phyloP scores from a whole-genome alignment of 2,329 filamentous ascomycete genomes.

The Boeremia exigua region DNA sequence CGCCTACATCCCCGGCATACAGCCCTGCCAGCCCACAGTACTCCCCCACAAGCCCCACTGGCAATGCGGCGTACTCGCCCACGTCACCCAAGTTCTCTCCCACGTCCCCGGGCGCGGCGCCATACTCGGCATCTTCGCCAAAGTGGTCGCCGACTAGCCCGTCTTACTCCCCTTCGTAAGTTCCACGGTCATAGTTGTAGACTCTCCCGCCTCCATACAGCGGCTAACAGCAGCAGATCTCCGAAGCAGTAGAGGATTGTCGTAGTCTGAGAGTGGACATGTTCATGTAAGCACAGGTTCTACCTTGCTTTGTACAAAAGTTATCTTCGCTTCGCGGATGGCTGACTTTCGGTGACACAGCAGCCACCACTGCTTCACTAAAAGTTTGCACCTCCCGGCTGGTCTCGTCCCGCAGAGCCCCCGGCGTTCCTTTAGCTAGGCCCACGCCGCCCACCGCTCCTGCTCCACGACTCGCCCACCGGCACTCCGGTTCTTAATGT shows the following conservation, averaged over 20 bases:
- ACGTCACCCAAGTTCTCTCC: conserved; percentile 52
- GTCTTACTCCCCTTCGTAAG: conserved; percentile 56
- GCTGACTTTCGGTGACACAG: conserved; percentile 40
- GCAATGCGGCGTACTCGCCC: conserved; percentile 57
- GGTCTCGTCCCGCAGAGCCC: conserved; percentile 21
- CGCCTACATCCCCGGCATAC: conserved; percentile 73
- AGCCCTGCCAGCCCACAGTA: conserved; percentile 70
- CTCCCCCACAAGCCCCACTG: conserved; percentile 62
- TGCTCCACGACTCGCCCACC: background rate
- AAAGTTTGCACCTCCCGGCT: conserved; percentile 26
- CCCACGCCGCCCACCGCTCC: conserved; percentile 34
- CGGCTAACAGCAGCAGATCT: conserved; percentile 40
- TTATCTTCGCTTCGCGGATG: conserved; percentile 35
- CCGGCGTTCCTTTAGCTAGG: conserved; percentile 48
- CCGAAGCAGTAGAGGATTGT: conserved; percentile 40
- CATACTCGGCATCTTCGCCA: conserved; percentile 34
- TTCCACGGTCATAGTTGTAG: conserved; percentile 38
- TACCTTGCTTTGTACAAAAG: conserved; percentile 45
- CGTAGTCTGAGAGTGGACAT: conserved; percentile 1
- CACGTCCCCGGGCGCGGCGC: conserved; percentile 38
- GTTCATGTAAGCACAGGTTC: conserved; percentile 42
- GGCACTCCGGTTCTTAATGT: conserved; percentile 9
- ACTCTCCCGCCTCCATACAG: background rate
- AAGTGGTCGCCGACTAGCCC: conserved; percentile 55
- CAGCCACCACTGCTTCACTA: conserved; percentile 26